Evolutionary conservation across 2,329 filamentous ascomycete species (phyloP), one percentile per base, ranked within the genome.

Genomic region (Trichoderma sp.): DNA sequence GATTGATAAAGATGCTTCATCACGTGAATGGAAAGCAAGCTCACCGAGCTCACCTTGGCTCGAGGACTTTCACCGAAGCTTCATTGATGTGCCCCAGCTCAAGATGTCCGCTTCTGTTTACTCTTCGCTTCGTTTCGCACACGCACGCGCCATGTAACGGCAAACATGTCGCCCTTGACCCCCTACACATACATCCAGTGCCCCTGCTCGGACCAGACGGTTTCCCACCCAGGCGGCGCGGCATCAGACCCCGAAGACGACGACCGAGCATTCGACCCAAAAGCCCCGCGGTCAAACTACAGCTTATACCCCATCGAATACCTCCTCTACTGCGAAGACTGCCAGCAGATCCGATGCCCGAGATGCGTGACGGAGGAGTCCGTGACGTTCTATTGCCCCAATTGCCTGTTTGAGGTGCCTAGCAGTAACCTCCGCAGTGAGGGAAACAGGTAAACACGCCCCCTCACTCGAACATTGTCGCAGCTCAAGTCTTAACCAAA

Each of bases 321-420:
- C 74, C 85, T 99, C 28, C 85, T 98, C 47, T 99, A 96, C 80
- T 99, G 95, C 81, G 94, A 97, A 75, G 95, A 98, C 76, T 99
- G 95, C 77, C 92, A 96, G 75, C 90, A 97, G 77, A 96, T 98
- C 68, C 90, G 95, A 70, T 99, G 95, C 75, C 91, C 92, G 6
- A 85, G 93, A 79, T 99, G 95, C 74, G 91, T 96, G 62, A 86
- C 89, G 55, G 95, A 99, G 75, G 95, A 99, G 79, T 93, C 97
- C 63, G 88, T 96, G 55, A 95, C 92, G 62, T 97, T 93, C 83
- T 99, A 92, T 78, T 99, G 95, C 73, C 95, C 95, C 5, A 94
- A 88, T 75, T 99, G 95, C 75, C 80, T 99, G 65, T 98, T 99
- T 73, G 95, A 99, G 78, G 94, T 97, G 39, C 93, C 94, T 5